Base-by-base conservation (phyloP, 768 basidiomycete species). In the Pleurotus salmoneostramineus region DNA sequence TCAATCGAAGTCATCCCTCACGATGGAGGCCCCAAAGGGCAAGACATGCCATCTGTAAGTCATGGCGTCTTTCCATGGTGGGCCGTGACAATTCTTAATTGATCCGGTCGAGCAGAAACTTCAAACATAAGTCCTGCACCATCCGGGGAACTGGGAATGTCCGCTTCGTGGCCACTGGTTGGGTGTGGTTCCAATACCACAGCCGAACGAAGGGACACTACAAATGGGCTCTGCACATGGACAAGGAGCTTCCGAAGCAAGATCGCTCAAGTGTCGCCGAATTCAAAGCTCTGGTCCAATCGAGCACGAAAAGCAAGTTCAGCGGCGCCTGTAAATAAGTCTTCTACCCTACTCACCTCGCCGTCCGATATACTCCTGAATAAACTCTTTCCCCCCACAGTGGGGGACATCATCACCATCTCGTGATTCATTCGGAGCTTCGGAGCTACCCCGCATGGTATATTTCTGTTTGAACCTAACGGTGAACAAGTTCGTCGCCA, bases 161-260 rank as follows among this genome's bases (percentile, higher is more conserved):
- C 45, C 59, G 45, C 34, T 56, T 55, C 45, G 34, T 56, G 15
- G 59, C 33, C 10, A 60, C 45, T 8, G 59, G 59, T 21, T 60
- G 54, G 54, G 59, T 60, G 5, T 60, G 59, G 59, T 60, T 60
- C 17, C 45, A 60, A 14, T 60, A 60, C 17, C 21, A 60, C 21
- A 27, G 40, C 44, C 35, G 40, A 32, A 44, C 42, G 8, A 3
- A 60, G 4, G 59, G 36, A 2, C 59, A 60, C 59, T 60, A 60
- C 34, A 60, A 60, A 44, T 60, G 58, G 58, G 58, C 58, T 3
- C 36, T 51, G 6, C 36, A 31, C 14, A 59, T 59, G 31, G 58
- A 59, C 10, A 27, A 21, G n/a, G 27, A 55, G 14, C 42, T 52
- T 10, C 54, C 54, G 8, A 31, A 11, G 7, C 43, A 59, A n/a